Evolutionary conservation across 495 filamentous ascomycete species (phyloP), one percentile per base, ranked within the genome.

Genomic region (Aspergillus taichungensis): DNA sequence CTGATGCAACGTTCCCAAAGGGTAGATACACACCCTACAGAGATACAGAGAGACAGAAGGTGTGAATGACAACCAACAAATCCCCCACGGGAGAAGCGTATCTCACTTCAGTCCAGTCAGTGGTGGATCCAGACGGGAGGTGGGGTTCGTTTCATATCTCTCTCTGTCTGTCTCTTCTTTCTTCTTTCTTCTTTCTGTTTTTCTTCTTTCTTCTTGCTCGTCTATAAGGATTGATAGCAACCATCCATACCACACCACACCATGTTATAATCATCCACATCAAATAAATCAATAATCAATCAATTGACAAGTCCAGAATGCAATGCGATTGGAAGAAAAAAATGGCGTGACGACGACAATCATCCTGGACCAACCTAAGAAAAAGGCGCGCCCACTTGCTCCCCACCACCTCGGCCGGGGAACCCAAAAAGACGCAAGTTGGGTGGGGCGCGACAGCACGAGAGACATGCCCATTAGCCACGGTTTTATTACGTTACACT

Each of bases 371-470:
- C 18, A 32, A 13, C 39, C 46, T 29, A 31, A 31, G 24, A 10
- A 42, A 35, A 34, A 27, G 27, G 14, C 45, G 36, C 36, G 40
- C 18, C 18, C 18, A 24, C 18, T n/a, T n/a, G n/a, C 18, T 24
- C 18, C 42, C 40, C 55, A 44, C 46, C 28, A 49, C 44, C 29
- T 47, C 49, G 52, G 47, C 52, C 45, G 52, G 50, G 56, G 47
- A 55, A 49, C 49, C 56, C 48, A 55, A 55, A 56, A 53, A 37
- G 50, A 53, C 40, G 49, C 48, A 53, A 50, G 45, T 40, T 24
- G 40, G 31, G 52, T 49, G 46, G 52, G 42, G 47, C 49, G 34
- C 45, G 50, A 47, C 52, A 59, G 56, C 56, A 59, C 56, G 56
- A 59, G 56, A 53, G 50, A 52, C 46, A 45, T 40, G 49, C 42